Evolutionary conservation across 2,329 filamentous ascomycete genomes (phyloP), one percentile per base, ranked within the genome.

Genomic region (Alternaria gansuensis): DNA sequence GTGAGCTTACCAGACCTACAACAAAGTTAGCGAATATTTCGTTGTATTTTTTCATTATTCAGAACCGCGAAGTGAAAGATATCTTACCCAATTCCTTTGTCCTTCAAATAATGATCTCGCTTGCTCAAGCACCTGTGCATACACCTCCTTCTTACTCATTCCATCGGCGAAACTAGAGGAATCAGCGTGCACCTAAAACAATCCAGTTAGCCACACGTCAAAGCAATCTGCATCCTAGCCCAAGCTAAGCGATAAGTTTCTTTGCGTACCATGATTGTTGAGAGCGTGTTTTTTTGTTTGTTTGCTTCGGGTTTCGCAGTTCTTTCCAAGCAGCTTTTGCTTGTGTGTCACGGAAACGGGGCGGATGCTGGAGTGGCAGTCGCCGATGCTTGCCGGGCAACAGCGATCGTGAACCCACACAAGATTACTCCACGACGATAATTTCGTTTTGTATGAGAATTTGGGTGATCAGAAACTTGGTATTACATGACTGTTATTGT

Each of bases 11-110:
- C 54, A 56, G 23, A 56, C 54, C 54, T 56, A 31, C 4, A n/a
- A n/a, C n/a, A 44, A 11, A 23, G 17, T 56, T 51, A 51, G 48
- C 36, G 17, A 17, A 17, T 17, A 17, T 17, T 17, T 17, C 17
- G 17, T 17, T 17, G 17, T 17, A 17, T 17, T 17, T 17, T 17
- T 17, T 17, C 17, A 17, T 17, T 17, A 17, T 17, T 17, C 17
- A 17, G 17, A 17, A 17, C 17, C 17, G 17, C 17, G 17, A 17
- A 17, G 17, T 17, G 17, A 17, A 17, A 1, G 17, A 17, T 17
- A 17, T 17, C 70, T 17, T 65, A 93, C 91, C 91, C 91, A 94
- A 72, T 94, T 93, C 50, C 88, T 83, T 74, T 94, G 91, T 6
- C 84, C 90, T 24, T 87, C 84, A 66, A 92, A 87, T 1, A 95